These are phyloP conservation scores for Anthostomella pinea DNA, from an alignment of 2,329 filamentous ascomycete genomes.

Conservation along the genomic window DNA sequence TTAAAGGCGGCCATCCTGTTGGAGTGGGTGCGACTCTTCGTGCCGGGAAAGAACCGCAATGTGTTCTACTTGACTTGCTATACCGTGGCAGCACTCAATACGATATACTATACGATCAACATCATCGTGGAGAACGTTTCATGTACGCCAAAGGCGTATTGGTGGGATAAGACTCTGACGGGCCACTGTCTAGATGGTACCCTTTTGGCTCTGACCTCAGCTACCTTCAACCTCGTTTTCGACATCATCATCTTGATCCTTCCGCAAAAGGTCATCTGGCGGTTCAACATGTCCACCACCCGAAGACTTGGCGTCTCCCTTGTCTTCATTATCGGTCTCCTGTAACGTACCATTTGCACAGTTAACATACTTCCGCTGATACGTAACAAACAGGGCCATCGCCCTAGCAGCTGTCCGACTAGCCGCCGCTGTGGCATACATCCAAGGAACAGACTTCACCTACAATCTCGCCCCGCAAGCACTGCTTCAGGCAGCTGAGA, in stretches of 20 bases:
- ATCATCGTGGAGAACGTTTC: slow-evolving; percentile 6
- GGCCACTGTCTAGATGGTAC: slow-evolving; percentile 6
- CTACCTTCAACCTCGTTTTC: slow-evolving; percentile 3
- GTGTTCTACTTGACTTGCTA: slow-evolving; percentile 13
- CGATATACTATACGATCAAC: slow-evolving; percentile 5
- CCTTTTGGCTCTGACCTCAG: slow-evolving; percentile 4
- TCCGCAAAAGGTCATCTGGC: too few relatives aligned
- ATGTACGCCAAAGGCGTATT: slow-evolving; percentile 5
- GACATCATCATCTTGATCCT: too few relatives aligned
- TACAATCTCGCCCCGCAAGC: slow-evolving; percentile 6
- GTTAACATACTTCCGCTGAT: slow-evolving; percentile 2
- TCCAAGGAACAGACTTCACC: slow-evolving; percentile 5
- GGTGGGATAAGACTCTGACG: slow-evolving; percentile 9
- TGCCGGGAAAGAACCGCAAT: slow-evolving; percentile 4
- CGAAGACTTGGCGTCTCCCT: too few relatives aligned
- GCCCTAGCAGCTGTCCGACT: slow-evolving; percentile 5
- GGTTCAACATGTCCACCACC: too few relatives aligned
- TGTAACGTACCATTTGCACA: slow-evolving; percentile 4
- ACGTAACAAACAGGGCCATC: slow-evolving; percentile 7
- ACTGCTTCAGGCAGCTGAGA: slow-evolving; percentile 9
- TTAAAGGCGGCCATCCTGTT: slow-evolving; percentile 13
- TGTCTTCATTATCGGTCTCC: too few relatives aligned
- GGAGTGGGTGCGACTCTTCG: slow-evolving; percentile 15
- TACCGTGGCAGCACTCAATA: slow-evolving; percentile 5
- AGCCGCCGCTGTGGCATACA: slow-evolving; percentile 5